phyloP scores from a whole-genome alignment of 305 asterid species.

The Fraxinus nigra region DNA sequence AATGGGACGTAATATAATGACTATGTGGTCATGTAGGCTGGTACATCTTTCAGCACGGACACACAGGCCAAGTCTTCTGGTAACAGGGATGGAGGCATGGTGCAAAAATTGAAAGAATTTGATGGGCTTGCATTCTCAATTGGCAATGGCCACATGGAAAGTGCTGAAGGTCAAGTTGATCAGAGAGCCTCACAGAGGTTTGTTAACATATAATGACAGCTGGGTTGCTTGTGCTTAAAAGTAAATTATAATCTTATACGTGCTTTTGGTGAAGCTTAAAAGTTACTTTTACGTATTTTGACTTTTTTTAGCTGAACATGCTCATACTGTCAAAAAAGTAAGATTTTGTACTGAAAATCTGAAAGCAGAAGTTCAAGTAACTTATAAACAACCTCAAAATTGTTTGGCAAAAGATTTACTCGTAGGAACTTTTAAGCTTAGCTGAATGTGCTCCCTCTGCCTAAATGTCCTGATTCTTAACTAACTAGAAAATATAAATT shows the following conservation, averaged over 20 bases:
- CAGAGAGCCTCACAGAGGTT: constrained; percentile 68
- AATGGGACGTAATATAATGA: constrained; percentile 14
- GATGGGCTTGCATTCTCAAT: constrained; percentile 81
- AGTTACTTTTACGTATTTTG: background rate
- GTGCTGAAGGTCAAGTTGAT: constrained; percentile 58
- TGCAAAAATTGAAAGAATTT: constrained; percentile 70
- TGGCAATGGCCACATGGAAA: constrained; percentile 59
- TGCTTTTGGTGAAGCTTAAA: background rate
- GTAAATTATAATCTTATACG: background rate
- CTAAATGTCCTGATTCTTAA: background rate
- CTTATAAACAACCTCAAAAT: background rate
- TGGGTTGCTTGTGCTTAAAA: background rate
- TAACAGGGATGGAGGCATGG: constrained; percentile 54
- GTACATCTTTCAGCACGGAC: constrained; percentile 55
- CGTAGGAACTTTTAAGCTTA: background rate
- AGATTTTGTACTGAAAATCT: background rate
- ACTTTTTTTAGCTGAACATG: background rate
- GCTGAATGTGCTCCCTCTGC: background rate
- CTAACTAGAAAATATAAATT: background rate
- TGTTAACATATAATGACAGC: constrained; percentile 24
- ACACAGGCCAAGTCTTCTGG: constrained; percentile 59
- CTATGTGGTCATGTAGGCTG: constrained; percentile 47
- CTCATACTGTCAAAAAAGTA: background rate
- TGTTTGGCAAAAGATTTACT: background rate
- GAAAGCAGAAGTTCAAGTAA: background rate